These are phyloP conservation scores for Tolypocladium album DNA, from an alignment of 2,329 filamentous ascomycete genomes.

Conservation along the genomic window DNA sequence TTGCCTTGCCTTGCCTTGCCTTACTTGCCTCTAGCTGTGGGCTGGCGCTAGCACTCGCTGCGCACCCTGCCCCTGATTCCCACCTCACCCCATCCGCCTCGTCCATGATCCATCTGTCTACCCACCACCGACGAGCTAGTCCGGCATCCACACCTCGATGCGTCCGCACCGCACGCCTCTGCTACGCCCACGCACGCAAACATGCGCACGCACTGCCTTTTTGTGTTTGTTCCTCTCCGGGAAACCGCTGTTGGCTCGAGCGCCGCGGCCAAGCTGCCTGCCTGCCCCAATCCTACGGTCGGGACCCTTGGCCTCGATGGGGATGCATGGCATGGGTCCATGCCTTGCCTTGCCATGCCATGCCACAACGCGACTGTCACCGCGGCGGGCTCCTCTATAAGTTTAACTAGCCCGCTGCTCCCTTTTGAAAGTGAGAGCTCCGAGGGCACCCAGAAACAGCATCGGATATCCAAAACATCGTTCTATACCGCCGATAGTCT, in stretches of 20 bases:
- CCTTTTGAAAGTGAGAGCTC: conserved; percentile 6
- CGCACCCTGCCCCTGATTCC: neutral
- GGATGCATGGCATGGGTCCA: neutral
- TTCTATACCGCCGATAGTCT: conserved; percentile 12
- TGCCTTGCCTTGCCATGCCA: neutral
- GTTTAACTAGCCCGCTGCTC: conserved; percentile 6
- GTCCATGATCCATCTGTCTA: neutral
- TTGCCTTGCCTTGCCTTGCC: too few species aligned
- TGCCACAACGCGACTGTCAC: neutral
- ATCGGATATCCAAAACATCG: conserved; percentile 12
- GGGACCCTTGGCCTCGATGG: neutral
- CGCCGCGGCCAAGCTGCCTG: neutral
- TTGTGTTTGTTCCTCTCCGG: neutral
- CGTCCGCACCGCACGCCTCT: neutral
- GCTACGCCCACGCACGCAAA: neutral
- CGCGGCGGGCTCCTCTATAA: conserved; percentile 1
- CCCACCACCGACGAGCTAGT: neutral
- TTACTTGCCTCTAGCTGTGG: too few species aligned
- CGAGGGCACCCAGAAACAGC: conserved; percentile 10
- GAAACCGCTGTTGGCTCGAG: neutral
- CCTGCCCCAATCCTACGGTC: too few species aligned
- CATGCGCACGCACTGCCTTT: neutral
- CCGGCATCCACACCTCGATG: neutral
- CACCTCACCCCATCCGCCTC: neutral
- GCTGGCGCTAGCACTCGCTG: too few species aligned